phyloP scores from a whole-genome alignment of 2,329 filamentous ascomycete genomes.

The Trichoderma arundinaceum region DNA sequence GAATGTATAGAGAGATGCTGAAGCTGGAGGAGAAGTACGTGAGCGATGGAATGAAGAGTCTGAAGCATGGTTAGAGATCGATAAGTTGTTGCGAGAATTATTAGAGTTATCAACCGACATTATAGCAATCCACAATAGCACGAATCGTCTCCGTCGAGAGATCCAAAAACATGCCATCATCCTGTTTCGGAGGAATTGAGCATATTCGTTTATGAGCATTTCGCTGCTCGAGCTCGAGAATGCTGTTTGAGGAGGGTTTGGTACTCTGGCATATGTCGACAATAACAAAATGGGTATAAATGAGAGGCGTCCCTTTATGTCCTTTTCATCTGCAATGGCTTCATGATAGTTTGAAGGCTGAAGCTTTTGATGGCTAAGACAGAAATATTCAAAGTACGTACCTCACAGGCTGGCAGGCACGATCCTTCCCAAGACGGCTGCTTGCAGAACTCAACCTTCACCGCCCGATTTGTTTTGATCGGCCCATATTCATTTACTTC shows the following conservation, averaged over 20 bases:
- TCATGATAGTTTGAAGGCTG: too few relatives aligned
- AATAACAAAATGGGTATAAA: too few relatives aligned
- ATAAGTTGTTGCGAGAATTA: too few relatives aligned
- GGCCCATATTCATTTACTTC: background rate
- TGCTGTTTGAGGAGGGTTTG: background rate
- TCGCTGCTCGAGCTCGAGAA: background rate
- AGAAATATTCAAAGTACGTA: too few relatives aligned
- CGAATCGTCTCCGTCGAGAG: background rate
- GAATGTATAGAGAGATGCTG: constrained; percentile 3
- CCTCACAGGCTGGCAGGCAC: background rate
- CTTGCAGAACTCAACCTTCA: background rate
- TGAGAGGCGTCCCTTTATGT: too few relatives aligned
- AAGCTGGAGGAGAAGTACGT: background rate
- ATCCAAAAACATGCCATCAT: background rate
- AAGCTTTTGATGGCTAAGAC: too few relatives aligned
- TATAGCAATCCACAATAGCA: background rate
- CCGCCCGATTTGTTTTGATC: background rate
- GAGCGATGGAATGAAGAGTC: constrained; percentile 1
- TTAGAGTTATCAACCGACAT: background rate
- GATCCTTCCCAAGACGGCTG: background rate
- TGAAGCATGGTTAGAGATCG: background rate
- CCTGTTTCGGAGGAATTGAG: background rate
- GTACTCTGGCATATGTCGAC: background rate
- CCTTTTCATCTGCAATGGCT: background rate
- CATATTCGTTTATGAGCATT: constrained; percentile 6